Base-by-base conservation (phyloP, 805 yeast species). In the Lipomyces spencermartinsiae region DNA sequence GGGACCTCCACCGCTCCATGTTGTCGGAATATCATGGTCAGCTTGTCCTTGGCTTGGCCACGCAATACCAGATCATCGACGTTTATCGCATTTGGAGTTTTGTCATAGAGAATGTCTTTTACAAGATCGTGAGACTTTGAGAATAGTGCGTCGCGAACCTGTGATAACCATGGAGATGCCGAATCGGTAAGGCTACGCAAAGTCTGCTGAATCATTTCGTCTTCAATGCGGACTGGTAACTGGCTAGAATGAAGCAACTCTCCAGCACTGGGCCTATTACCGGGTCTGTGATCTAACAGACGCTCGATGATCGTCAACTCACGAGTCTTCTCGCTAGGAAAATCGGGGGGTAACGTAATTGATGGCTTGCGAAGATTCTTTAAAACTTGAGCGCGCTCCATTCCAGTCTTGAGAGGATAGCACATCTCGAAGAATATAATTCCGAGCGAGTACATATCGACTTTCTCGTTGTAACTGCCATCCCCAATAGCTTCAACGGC, bases 361-460 rank as follows among this genome's bases (percentile, higher is more conserved):
- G 83, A 76, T 0, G 86, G 78, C 0, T 82, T 76, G 64, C 99
- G 82, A 63, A 94, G 78, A 31, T 84, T 82, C 68, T 87, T 85
- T n/a, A 95, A 79, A 7, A 87, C 91, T 59, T 84, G 83, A 10
- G 90, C 92, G 62, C 99, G 83, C 77, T 95, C 99, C 98, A 95
- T 95, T 1, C 92, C 93, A 0, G 99, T 95, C n/a, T 83, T 83
- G 74, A 94, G 83, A 0, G 89, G 83, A 76, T 88, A 92, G 35
- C 92, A 85, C 99, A 95, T 95, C 76, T 95, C 99, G 77, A 95
- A 95, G 76, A 95, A 92, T 0, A 95, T 95, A 46, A 95, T 87
- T 2, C 99, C 99, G 54, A 95, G 80, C 0, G 99, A 93, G 77
- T 93, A 95, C 90, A 95, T 89, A 77, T 95, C 99, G 51, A 95